Evolutionary conservation across 2,329 filamentous ascomycete species (phyloP).

Genomic region (Penicillium occitanis): DNA sequence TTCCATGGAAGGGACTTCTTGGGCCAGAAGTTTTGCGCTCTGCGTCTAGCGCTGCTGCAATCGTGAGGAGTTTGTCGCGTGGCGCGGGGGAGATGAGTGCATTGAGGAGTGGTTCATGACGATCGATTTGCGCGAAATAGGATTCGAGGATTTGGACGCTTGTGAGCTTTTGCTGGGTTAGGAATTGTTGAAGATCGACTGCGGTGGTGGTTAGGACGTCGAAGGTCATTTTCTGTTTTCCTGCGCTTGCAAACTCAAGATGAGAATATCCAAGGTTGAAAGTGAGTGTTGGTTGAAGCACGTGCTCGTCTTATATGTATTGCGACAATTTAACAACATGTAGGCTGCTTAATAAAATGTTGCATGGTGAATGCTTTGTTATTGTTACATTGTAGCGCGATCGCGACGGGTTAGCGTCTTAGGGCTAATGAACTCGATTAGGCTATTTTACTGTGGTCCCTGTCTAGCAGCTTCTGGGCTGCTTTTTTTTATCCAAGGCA

Average conservation of each 20-base stretch:
- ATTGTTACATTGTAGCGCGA: not conserved
- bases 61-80: not conserved
- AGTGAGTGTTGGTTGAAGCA: not conserved
- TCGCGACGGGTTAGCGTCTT: not conserved
- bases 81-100: conserved; percentile 16
- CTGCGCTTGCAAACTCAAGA: too few species aligned
- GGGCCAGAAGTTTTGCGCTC: not conserved
- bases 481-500: not conserved
- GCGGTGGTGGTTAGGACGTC: conserved; percentile 2
- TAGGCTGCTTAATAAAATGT: not conserved
- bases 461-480: not conserved
- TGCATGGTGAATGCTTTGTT: not conserved
- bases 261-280: too few species aligned
- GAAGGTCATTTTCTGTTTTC: conserved; percentile 4
- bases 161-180: not conserved
- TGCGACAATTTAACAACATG: not conserved
- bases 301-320: not conserved
- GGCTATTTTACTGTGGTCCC: not conserved
- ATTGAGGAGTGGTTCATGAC: conserved; percentile 17
- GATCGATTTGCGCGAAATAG: conserved; percentile 20
- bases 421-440: not conserved
- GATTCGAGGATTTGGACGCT: conserved; percentile 16
- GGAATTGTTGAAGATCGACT: not conserved
- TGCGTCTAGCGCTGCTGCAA: not conserved
- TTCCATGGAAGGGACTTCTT: too few species aligned